Conservation (phyloP, 352 stramenopile species). For the Aphanomyces stellatus region DNA sequence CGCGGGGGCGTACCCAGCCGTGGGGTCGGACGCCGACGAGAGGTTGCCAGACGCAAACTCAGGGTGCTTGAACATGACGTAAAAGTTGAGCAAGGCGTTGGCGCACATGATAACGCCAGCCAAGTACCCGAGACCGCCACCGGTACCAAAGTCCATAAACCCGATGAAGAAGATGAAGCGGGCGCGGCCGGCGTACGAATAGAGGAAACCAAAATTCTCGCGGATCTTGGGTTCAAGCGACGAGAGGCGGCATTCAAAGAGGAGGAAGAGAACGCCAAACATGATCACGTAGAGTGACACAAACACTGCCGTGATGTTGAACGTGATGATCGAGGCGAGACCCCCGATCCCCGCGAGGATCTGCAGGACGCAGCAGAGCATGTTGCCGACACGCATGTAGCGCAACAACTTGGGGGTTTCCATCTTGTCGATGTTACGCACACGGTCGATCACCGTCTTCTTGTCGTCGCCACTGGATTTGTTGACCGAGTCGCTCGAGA, state of each 20-base stretch:
- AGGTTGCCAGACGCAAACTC: slow-evolving; percentile 18
- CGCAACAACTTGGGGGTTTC: slow-evolving; percentile 18
- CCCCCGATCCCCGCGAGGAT: slow-evolving; percentile 14
- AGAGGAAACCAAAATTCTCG: slow-evolving; percentile 23
- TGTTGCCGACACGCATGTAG: slow-evolving; percentile 21
- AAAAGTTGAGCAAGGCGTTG: slow-evolving; percentile 22
- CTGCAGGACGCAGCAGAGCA: slow-evolving; percentile 14
- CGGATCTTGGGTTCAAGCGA: slow-evolving; percentile 14
- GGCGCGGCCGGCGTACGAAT: slow-evolving; percentile 20
- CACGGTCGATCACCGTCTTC: slow-evolving; percentile 15
- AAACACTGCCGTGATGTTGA: slow-evolving; percentile 21
- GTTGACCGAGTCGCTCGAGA: slow-evolving; percentile 9
- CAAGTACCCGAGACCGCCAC: slow-evolving; percentile 17
- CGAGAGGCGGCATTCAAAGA: slow-evolving; percentile 22
- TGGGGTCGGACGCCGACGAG: slow-evolving; percentile 16
- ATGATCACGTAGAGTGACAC: slow-evolving; percentile 21
- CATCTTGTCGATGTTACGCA: slow-evolving; percentile 18
- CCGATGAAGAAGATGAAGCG: slow-evolving; percentile 23
- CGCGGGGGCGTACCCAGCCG: slow-evolving; percentile 9
- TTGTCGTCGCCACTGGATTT: background rate
- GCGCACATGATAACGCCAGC: slow-evolving; percentile 19
- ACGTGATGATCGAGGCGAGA: slow-evolving; percentile 18
- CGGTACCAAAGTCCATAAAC: slow-evolving; percentile 22
- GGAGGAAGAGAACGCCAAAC: slow-evolving; percentile 20
- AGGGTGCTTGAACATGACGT: slow-evolving; percentile 19